phyloP scores from a whole-genome alignment of 163 green algal species.

The Prototheca wickerhamii region DNA sequence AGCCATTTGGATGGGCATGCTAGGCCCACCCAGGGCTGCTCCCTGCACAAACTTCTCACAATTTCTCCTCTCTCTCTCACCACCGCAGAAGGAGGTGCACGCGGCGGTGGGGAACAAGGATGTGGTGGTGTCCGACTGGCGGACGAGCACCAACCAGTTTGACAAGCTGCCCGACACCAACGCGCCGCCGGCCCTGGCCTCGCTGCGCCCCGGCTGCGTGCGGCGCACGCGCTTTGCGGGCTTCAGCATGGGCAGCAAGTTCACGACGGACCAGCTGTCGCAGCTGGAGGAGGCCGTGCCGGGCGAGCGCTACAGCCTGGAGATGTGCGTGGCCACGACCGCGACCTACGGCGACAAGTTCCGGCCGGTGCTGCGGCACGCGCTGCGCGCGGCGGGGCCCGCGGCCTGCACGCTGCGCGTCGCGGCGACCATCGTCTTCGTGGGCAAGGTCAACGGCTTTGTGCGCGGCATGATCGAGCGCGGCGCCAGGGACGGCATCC shows the following conservation, averaged over 20 bases:
- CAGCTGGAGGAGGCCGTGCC: constrained; percentile 16
- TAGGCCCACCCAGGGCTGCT: too few species aligned
- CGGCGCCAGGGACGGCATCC: constrained; percentile 27
- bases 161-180: neutral
- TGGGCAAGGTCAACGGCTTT: constrained; percentile 34
- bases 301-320: constrained; percentile 32
- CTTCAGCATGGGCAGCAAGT: constrained; percentile 15
- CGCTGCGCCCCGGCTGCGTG: neutral
- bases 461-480: constrained; percentile 43
- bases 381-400: constrained; percentile 5
- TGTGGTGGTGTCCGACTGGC: neutral
- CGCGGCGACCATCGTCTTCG: constrained; percentile 26
- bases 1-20: too few species aligned
- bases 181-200: neutral
- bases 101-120: neutral
- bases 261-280: constrained; percentile 28
- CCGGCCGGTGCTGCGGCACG: constrained; percentile 15
- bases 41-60: too few species aligned
- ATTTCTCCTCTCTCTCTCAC: neutral
- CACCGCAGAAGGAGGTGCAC: neutral
- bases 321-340: constrained; percentile 49
- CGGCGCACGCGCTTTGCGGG: neutral
- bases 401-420: constrained; percentile 1
- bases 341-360: constrained; percentile 77
- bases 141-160: neutral